Percentiles rank a stretch among this genome's conserved stretches.
Conservation (phyloP, 495 filamentous ascomycete genomes). For the Daldinia concentrica region DNA sequence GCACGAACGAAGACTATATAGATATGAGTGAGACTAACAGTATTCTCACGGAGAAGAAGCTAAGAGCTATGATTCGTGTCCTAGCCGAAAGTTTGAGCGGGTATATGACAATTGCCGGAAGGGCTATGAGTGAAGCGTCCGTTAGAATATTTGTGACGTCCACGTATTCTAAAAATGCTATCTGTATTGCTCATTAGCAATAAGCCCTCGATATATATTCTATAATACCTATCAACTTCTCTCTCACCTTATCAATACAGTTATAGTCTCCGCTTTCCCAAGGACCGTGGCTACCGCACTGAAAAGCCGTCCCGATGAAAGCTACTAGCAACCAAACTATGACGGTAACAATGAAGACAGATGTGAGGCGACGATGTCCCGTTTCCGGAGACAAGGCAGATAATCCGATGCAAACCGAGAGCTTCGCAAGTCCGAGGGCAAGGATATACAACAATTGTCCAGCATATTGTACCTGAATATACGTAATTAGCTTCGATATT, state of each 20-base stretch:
- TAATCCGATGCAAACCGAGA: slow-evolving; percentile 40
- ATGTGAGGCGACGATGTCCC: slow-evolving; percentile 33
- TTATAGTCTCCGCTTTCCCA: slow-evolving; percentile 50
- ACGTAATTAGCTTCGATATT: slow-evolving; percentile 7
- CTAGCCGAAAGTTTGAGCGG: slow-evolving; percentile 35
- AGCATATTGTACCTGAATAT: slow-evolving; percentile 36
- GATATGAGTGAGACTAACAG: slow-evolving; percentile 27
- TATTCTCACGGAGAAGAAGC: slow-evolving; percentile 40
- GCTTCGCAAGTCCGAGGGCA: slow-evolving; percentile 40
- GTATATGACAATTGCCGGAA: slow-evolving; percentile 52
- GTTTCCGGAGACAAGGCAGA: slow-evolving; percentile 36
- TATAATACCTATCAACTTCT: background rate
- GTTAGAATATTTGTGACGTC: slow-evolving; percentile 55
- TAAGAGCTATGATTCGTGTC: slow-evolving; percentile 33
- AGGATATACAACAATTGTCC: slow-evolving; percentile 40
- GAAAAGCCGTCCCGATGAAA: slow-evolving; percentile 52
- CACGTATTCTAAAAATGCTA: slow-evolving; percentile 55
- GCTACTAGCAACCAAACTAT: slow-evolving; percentile 48
- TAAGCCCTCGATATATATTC: background rate
- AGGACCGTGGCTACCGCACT: slow-evolving; percentile 50
- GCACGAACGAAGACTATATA: background rate
- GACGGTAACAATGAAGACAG: slow-evolving; percentile 11
- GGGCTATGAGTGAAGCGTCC: slow-evolving; percentile 51
- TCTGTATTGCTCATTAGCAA: slow-evolving; percentile 29
- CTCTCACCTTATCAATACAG: slow-evolving; percentile 53